Conservation (phyloP, 2,329 filamentous ascomycete species). For the Ophiostoma perfectum region DNA sequence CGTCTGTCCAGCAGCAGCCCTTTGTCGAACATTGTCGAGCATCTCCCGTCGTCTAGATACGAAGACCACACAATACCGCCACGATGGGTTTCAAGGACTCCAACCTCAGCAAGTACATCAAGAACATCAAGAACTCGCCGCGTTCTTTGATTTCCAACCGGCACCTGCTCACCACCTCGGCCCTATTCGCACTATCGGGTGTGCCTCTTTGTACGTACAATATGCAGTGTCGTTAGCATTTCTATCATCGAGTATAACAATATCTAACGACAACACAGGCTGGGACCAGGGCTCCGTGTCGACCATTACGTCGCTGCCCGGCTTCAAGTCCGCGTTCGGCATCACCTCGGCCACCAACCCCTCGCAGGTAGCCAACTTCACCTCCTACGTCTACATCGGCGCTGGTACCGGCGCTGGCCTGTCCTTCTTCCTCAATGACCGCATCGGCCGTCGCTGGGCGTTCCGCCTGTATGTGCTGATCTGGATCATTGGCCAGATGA, state of each 20-base stretch:
- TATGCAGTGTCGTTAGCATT: background rate
- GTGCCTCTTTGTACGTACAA: background rate
- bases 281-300: constrained; percentile 26
- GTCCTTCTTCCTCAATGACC: constrained; percentile 34
- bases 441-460: constrained; percentile 38
- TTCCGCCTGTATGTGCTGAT: constrained; percentile 38
- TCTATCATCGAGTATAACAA: no score
- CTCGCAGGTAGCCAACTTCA: constrained; percentile 20
- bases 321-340: constrained; percentile 22
- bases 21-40: no score
- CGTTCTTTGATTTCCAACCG: constrained; percentile 12
- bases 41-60: background rate
- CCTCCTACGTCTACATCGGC: constrained; percentile 24
- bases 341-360: constrained; percentile 25
- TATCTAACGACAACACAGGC: background rate
- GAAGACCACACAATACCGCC: background rate
- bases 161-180: constrained; percentile 3
- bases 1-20: background rate
- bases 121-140: constrained; percentile 11
- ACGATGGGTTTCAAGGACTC: constrained; percentile 8
- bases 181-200: constrained; percentile 10
- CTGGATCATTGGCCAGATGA: constrained; percentile 42
- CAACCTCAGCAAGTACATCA: constrained; percentile 7
- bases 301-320: constrained; percentile 22
- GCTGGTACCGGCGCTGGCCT: constrained; percentile 16